Evolutionary conservation across 108 stramenopile genomes (phyloP).

Genomic region (Nannochloropsis gaditana): DNA sequence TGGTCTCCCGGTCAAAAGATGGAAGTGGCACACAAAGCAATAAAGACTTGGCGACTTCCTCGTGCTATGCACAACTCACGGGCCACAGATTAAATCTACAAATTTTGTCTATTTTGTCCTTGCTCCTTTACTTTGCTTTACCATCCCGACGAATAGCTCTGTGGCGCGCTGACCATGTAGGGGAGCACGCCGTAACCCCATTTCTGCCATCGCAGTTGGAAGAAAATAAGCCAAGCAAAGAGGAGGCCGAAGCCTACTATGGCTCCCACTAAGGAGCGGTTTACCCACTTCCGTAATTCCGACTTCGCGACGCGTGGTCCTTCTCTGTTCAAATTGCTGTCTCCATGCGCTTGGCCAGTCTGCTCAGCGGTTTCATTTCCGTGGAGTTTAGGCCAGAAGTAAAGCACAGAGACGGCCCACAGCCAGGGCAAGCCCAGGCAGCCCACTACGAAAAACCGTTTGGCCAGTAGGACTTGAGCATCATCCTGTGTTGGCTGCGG

Average conservation of each 20-base stretch:
- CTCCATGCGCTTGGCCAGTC: not conserved
- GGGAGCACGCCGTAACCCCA: not conserved
- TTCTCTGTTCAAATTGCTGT: not conserved
- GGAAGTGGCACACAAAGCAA: no score
- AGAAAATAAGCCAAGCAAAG: not conserved
- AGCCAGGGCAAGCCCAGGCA: slow-evolving; percentile 2
- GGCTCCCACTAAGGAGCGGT: not conserved
- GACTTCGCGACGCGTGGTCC: no score
- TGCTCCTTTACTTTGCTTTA: not conserved
- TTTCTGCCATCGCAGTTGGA: not conserved
- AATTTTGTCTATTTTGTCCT: not conserved
- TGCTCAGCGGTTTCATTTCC: not conserved
- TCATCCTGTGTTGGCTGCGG: not conserved
- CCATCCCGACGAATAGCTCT: slow-evolving; percentile 1
- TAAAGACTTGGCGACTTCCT: no score
- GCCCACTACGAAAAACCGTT: slow-evolving; percentile 8
- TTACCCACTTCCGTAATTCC: not conserved
- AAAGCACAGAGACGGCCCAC: not conserved
- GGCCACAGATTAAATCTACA: no score
- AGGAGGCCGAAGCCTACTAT: not conserved
- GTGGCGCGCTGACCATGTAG: not conserved
- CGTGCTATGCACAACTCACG: no score
- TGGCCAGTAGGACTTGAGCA: not conserved
- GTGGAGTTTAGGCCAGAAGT: not conserved
- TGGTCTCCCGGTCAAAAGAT: no score